Evolutionary conservation across 2,329 filamentous ascomycete genomes (phyloP).

Genomic region (Stemphylium vesicarium): DNA sequence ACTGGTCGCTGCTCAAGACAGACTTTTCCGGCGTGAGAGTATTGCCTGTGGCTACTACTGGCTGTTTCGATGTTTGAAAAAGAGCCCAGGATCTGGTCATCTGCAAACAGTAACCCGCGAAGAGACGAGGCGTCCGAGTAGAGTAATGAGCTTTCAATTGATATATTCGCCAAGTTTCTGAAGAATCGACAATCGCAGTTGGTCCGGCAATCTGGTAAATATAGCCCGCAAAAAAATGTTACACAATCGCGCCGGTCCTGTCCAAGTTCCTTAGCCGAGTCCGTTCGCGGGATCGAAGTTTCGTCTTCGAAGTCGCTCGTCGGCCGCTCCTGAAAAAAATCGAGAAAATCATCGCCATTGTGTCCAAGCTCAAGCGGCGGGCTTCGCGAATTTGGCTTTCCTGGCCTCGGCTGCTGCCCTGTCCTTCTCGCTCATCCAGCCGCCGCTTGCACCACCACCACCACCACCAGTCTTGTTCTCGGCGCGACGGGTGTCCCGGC

Average conservation of each 20-base stretch:
- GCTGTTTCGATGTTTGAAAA: neutral
- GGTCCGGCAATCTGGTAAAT: constrained; percentile 29
- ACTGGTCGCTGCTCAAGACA: too few relatives aligned
- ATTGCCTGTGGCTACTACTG: neutral
- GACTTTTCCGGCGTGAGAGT: neutral
- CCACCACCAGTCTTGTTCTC: constrained; percentile 25
- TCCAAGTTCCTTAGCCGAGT: constrained; percentile 17
- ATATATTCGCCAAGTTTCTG: constrained; percentile 31
- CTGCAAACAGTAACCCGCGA: constrained; percentile 5
- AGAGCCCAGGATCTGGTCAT: neutral
- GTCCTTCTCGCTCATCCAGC: constrained; percentile 55
- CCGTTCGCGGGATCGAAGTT: constrained; percentile 5
- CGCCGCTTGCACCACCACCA: constrained; percentile 23
- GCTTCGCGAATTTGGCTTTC: constrained; percentile 52
- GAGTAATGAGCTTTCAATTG: constrained; percentile 29
- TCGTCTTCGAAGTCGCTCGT: constrained; percentile 10
- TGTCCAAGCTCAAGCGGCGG: constrained; percentile 29
- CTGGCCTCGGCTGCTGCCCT: constrained; percentile 52
- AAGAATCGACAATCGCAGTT: constrained; percentile 25
- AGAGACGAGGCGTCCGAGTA: constrained; percentile 8
- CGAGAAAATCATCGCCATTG: constrained; percentile 4
- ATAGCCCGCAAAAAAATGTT: constrained; percentile 32
- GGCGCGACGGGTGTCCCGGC: constrained; percentile 33
- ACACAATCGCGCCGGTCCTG: constrained; percentile 30
- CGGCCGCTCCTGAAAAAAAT: constrained; percentile 8